Conservation (phyloP, 1,284 basidiomycete species). For the Cutaneotrichosporon cavernicola region DNA sequence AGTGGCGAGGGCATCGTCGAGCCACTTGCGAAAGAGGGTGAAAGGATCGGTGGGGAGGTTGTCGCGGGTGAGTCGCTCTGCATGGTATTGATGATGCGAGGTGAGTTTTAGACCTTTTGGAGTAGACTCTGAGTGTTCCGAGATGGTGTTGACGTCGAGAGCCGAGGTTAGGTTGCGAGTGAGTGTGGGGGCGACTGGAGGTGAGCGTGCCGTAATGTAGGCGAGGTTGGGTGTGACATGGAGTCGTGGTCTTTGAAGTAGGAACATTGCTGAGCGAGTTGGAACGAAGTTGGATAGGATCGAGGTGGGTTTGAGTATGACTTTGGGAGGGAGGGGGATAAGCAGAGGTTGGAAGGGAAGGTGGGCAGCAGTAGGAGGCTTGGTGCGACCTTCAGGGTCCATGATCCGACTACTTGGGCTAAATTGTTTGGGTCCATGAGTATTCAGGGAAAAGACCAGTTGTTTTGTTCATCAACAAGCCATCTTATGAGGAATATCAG, state of each 20-base stretch:
- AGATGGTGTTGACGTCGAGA: neutral
- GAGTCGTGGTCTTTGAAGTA: neutral
- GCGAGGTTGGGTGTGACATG: neutral
- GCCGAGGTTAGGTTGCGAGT: neutral
- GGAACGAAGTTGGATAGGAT: neutral
- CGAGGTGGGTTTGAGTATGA: neutral
- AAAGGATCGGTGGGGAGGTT: constrained; percentile 67
- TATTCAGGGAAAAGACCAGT: neutral
- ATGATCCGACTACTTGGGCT: neutral
- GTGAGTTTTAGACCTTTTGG: constrained; percentile 56
- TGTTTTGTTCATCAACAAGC: neutral
- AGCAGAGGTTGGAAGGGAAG: neutral
- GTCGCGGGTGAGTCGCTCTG: constrained; percentile 63
- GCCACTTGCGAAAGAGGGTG: constrained; percentile 80
- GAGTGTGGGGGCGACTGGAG: neutral
- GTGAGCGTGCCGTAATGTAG: neutral
- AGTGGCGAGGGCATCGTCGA: constrained; percentile 60
- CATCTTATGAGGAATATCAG: neutral
- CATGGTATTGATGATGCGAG: constrained; percentile 72
- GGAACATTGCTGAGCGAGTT: neutral
- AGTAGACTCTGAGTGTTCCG: neutral
- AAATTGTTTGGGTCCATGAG: neutral
- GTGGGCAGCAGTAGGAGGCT: no score
- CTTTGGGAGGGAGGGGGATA: neutral
- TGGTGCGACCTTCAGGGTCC: no score